Evolutionary conservation across 352 stramenopile species (phyloP).

Genomic region (Elongisporangium undulatum): DNA sequence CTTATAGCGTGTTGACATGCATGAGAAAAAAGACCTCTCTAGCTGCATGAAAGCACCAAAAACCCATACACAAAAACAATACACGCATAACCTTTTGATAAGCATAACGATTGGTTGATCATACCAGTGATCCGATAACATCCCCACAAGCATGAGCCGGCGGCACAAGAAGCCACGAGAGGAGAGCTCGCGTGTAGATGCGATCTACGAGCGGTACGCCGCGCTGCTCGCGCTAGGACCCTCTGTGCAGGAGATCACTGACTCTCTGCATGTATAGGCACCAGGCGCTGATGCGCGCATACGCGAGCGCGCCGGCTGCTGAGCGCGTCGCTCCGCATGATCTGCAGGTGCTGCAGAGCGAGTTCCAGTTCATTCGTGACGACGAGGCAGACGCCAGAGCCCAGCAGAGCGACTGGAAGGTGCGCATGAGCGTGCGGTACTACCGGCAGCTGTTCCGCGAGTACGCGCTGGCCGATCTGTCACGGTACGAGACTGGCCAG

Average conservation of each 20-base stretch:
- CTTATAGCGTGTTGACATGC: neutral
- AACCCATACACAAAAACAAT: neutral
- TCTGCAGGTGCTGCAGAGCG: slow-evolving; percentile 30
- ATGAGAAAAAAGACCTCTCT: neutral
- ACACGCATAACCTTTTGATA: neutral
- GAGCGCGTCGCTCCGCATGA: slow-evolving; percentile 18
- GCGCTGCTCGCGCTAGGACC: neutral
- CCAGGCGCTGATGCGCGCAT: slow-evolving; percentile 48
- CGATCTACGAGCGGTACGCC: neutral
- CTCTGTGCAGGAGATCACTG: neutral
- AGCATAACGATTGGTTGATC: neutral
- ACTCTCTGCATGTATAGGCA: slow-evolving; percentile 18
- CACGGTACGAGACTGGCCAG: slow-evolving; percentile 49
- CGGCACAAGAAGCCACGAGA: neutral
- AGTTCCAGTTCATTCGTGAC: slow-evolving; percentile 81
- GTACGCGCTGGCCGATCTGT: slow-evolving; percentile 76
- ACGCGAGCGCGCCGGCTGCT: slow-evolving; percentile 13
- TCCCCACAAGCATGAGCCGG: neutral
- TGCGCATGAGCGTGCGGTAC: slow-evolving; percentile 83
- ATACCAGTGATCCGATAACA: neutral
- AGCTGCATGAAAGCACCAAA: neutral
- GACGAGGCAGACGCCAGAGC: slow-evolving; percentile 49
- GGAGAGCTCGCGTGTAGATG: neutral
- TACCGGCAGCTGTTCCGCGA: slow-evolving; percentile 81
- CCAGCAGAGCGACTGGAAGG: slow-evolving; percentile 53